Conservation (phyloP, 129 eudicot genomes). For the Deinandra increscens region DNA sequence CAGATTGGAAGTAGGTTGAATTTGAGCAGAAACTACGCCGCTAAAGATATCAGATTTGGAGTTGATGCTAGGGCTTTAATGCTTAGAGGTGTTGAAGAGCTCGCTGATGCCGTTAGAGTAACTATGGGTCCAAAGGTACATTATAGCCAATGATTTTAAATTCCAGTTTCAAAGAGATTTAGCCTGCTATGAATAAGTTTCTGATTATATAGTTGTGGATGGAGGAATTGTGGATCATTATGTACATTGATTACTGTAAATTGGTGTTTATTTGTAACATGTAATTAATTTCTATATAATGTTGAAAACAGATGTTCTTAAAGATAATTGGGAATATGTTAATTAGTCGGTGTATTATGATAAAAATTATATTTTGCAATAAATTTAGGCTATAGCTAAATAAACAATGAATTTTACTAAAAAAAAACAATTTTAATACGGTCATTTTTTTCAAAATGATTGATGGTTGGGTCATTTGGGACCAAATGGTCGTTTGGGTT, state of each 20-base stretch:
- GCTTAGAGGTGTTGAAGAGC: constrained; percentile 88
- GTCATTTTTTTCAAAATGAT: too few species aligned
- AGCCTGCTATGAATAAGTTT: too few species aligned
- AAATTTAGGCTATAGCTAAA: too few species aligned
- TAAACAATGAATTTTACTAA: too few species aligned
- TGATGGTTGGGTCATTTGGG: too few species aligned
- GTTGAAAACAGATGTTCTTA: too few species aligned
- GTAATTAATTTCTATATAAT: too few species aligned
- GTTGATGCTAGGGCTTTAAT: constrained; percentile 76
- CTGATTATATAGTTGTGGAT: too few species aligned
- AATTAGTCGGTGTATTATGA: background rate
- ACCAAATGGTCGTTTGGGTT: too few species aligned
- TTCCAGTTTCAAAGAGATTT: too few species aligned
- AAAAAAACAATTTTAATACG: too few species aligned
- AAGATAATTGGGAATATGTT: background rate
- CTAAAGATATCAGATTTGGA: constrained; percentile 85
- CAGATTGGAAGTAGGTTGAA: constrained; percentile 62
- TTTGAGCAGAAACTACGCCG: constrained; percentile 81
- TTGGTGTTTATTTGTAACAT: too few species aligned
- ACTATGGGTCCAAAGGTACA: constrained; percentile 92
- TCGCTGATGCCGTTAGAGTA: constrained; percentile 92
- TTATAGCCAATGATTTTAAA: background rate
- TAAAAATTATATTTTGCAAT: background rate
- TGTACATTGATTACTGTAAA: background rate
- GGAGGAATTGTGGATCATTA: background rate